These are phyloP conservation scores for Talaromyces funiculosus DNA, from an alignment of 2,329 filamentous ascomycete genomes.

Conservation along the genomic window DNA sequence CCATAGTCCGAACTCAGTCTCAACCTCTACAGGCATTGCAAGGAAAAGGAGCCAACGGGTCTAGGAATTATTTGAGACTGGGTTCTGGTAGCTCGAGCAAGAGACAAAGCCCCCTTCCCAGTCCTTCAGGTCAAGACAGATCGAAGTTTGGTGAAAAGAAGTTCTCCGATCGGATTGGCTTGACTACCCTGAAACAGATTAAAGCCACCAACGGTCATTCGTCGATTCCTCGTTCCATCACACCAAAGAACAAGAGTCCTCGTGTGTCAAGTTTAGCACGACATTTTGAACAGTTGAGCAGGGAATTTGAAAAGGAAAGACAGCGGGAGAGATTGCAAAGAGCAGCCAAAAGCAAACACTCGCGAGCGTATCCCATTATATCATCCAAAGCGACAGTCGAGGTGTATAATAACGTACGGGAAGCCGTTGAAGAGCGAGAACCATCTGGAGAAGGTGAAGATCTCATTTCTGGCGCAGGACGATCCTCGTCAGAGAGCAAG, in stretches of 20 bases:
- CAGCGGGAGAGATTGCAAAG: constrained; percentile 76
- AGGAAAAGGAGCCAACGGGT: constrained; percentile 22
- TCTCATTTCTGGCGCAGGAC: constrained; percentile 25
- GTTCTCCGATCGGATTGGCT: constrained; percentile 64
- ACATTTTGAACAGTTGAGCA: constrained; percentile 93
- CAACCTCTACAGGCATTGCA: constrained; percentile 41
- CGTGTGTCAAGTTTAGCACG: constrained; percentile 88
- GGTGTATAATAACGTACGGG: constrained; percentile 88
- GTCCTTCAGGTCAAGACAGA: constrained; percentile 26
- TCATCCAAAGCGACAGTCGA: constrained; percentile 95
- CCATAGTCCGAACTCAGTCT: constrained; percentile 47
- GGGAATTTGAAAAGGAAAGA: constrained; percentile 93
- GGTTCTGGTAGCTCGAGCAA: constrained; percentile 20
- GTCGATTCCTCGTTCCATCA: constrained; percentile 80
- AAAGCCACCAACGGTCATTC: constrained; percentile 53
- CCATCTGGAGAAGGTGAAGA: constrained; percentile 58
- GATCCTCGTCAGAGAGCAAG: constrained; percentile 28
- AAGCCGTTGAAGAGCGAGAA: constrained; percentile 78
- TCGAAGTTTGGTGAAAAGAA: constrained; percentile 60
- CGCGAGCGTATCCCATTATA: constrained; percentile 79
- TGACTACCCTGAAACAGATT: constrained; percentile 58
- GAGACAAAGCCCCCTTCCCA: constrained; percentile 18
- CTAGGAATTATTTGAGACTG: constrained; percentile 21
- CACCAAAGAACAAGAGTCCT: constrained; percentile 61
- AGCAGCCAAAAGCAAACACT: constrained; percentile 68